phyloP scores from a whole-genome alignment of 192 early-diverging fungal genomes.

The Gonapodya prolifera region DNA sequence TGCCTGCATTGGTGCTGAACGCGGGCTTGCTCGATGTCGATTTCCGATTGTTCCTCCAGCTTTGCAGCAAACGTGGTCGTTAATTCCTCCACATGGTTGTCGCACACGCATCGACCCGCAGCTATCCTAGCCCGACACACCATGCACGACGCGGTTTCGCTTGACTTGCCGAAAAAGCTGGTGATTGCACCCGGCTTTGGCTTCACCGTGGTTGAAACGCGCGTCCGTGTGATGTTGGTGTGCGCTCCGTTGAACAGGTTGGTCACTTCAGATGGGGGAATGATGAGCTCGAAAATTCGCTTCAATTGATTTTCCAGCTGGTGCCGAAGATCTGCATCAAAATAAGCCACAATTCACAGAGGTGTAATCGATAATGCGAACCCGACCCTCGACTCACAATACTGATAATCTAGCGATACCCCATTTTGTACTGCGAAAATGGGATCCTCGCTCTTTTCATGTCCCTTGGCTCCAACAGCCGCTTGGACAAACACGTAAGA shows the following conservation, averaged over 20 bases:
- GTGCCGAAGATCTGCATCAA: background rate
- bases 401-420: background rate
- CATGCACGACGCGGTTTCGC: background rate
- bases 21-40: background rate
- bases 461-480: background rate
- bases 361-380: too few species aligned
- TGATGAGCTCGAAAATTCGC: background rate
- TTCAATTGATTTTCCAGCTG: background rate
- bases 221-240: background rate
- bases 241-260: background rate
- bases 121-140: background rate
- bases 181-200: background rate
- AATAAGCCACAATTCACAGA: too few species aligned
- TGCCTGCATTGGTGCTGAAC: background rate
- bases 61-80: background rate
- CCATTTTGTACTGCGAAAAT: background rate
- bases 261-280: background rate
- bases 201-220: background rate
- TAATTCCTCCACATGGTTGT: background rate
- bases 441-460: background rate
- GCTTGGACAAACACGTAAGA: background rate
- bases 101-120: background rate
- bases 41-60: background rate
- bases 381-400: background rate
- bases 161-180: conserved; percentile 2